phyloP scores from a whole-genome alignment of 192 early-diverging fungal genomes.

The Jimgerdemannia lactiflua region DNA sequence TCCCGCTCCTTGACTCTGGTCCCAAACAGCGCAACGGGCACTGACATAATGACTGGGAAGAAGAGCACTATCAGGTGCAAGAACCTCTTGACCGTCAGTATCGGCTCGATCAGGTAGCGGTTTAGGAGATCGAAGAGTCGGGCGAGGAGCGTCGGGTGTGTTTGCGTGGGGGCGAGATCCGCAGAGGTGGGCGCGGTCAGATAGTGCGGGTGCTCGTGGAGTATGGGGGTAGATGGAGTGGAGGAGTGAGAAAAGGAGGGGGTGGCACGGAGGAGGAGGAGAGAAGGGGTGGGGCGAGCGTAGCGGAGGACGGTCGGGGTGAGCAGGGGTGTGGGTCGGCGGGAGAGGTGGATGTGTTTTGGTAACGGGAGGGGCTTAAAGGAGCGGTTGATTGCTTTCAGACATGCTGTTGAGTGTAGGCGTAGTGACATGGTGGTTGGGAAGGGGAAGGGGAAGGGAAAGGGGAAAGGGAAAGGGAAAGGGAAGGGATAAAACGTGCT shows the following conservation, averaged over 20 bases:
- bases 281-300: not conserved
- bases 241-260: not conserved
- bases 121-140: conserved; percentile 33
- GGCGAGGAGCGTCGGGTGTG: not conserved
- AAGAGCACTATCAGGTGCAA: conserved; percentile 63
- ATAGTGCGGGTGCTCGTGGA: not conserved
- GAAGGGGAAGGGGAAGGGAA: not conserved
- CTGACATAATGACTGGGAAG: conserved; percentile 59
- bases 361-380: not conserved
- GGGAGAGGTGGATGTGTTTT: not conserved
- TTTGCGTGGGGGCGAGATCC: not conserved
- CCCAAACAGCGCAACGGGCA: conserved; percentile 62
- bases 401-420: not conserved
- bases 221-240: not conserved
- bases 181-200: not conserved
- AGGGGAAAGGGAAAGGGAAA: not conserved
- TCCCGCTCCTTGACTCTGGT: conserved; percentile 31
- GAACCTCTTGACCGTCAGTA: conserved; percentile 52
- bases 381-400: not conserved
- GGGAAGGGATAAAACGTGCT: not conserved
- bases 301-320: not conserved
- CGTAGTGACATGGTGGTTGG: not conserved
- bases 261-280: not conserved
- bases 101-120: conserved; percentile 50
- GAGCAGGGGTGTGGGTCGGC: not conserved